Conservation (phyloP, 208 protist species). For the Crithidia brevicula region DNA sequence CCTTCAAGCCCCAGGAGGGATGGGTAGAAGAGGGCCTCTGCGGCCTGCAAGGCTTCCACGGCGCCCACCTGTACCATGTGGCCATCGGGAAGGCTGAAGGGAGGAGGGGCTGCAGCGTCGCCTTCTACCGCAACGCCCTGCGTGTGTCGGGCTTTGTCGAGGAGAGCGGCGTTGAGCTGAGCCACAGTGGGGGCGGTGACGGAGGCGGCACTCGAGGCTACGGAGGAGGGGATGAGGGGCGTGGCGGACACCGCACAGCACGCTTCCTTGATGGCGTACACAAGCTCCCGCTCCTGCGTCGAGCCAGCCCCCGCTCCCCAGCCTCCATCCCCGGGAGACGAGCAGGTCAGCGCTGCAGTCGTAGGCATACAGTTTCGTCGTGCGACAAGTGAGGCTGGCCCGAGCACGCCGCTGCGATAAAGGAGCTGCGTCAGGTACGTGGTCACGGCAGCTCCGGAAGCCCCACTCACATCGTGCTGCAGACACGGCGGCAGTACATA, state of each 20-base stretch:
- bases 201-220: not conserved
- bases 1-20: slow-evolving; percentile 58
- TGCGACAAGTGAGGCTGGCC: not conserved
- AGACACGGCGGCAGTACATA: slow-evolving; percentile 49
- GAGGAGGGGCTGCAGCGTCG: not conserved
- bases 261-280: slow-evolving; percentile 55
- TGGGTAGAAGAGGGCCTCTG: slow-evolving; percentile 90
- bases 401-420: slow-evolving; percentile 45
- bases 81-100: slow-evolving; percentile 83
- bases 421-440: slow-evolving; percentile 53
- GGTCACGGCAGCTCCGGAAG: slow-evolving; percentile 52
- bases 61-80: slow-evolving; percentile 52
- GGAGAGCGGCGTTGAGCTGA: slow-evolving; percentile 21
- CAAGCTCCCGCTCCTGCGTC: slow-evolving; percentile 45
- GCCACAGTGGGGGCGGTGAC: not conserved
- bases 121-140: slow-evolving; percentile 3
- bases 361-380: not conserved
- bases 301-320: slow-evolving; percentile 36
- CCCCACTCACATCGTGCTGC: slow-evolving; percentile 50
- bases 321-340: not conserved
- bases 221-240: slow-evolving; percentile 8
- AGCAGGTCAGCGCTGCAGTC: not conserved
- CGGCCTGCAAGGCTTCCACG: slow-evolving; percentile 45
- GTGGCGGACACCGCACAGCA: slow-evolving; percentile 39
- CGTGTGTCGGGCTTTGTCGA: slow-evolving; percentile 11